Evolutionary conservation across 2,329 filamentous ascomycete species (phyloP), one percentile per base, ranked within the genome.

Genomic region (Dactylellina sp.): DNA sequence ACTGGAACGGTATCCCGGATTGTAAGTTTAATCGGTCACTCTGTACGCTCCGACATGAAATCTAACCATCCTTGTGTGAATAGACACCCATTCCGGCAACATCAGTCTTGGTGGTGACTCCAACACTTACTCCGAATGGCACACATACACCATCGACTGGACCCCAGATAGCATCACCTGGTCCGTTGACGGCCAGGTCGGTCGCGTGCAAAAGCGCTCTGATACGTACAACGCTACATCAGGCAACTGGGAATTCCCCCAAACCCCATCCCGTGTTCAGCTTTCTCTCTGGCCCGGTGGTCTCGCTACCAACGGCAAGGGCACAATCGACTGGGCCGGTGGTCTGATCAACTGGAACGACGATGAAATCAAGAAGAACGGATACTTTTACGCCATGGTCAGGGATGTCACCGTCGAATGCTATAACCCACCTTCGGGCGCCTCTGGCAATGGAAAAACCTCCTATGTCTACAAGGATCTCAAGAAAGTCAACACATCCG

Each of bases 251-350:
- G 85, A 90, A 79, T 99, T 87, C 84, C 95, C 95, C 5, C 95
- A 98, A 83, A 96, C 93, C 0, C 95, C 95, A 2, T 83, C 93
- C 14, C 91, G 94, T 78, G 87, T 99, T 59, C 92, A 97, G 84
- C 86, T 99, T 56, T 98, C 95, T 14, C 88, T 99, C 79, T 99
- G 95, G 95, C 95, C 95, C 42, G 95, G 92, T 79, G 95, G 95
- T 80, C 87, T 91, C 50, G 82, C 88, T 7, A 86, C 85, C 79
- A 97, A 97, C 81, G 90, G 87, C 42, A 80, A 91, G 80, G 95
- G 95, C 64, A 98, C 95, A 35, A 87, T 97, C 76, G 85, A 89
- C 61, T 99, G 95, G 95, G 92, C 94, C 16, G 95, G 95, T 79
- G 95, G 95, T 78, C 83, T 86, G 59, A 94, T 99, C 76, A 86